Evolutionary conservation across 1,284 basidiomycete species (phyloP).

Genomic region (Malassezia cuniculi): DNA sequence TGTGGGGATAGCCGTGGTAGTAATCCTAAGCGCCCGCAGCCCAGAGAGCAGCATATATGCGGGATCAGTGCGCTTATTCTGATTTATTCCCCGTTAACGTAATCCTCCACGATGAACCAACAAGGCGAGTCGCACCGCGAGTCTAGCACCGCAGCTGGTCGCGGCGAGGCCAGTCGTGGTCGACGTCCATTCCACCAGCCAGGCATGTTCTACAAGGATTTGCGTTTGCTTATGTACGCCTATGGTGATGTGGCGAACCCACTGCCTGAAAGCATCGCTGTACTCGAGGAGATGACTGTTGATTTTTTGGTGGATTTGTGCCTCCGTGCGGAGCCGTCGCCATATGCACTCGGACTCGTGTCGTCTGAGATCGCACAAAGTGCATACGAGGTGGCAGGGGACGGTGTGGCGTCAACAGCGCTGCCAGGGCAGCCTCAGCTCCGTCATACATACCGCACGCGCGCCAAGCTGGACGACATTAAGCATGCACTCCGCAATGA

Average conservation of each 20-base stretch:
- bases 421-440: slow-evolving; percentile 6
- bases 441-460: slow-evolving; percentile 20
- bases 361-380: slow-evolving; percentile 20
- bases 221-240: slow-evolving; percentile 81
- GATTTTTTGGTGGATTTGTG: slow-evolving; percentile 74
- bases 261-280: slow-evolving; percentile 68
- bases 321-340: slow-evolving; percentile 50
- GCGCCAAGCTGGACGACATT: slow-evolving; percentile 41
- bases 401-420: slow-evolving; percentile 3
- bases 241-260: slow-evolving; percentile 83
- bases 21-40: too few species aligned
- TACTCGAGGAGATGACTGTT: slow-evolving; percentile 85
- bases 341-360: slow-evolving; percentile 24
- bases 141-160: too few species aligned
- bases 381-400: slow-evolving; percentile 3
- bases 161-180: neutral
- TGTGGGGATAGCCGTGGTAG: too few species aligned
- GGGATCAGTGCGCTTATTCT: too few species aligned
- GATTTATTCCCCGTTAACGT: too few species aligned
- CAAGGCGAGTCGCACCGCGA: too few species aligned
- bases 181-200: slow-evolving; percentile 30
- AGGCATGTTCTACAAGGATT: slow-evolving; percentile 27
- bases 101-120: too few species aligned
- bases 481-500: slow-evolving; percentile 40
- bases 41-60: too few species aligned